Conservation (phyloP, 2,329 filamentous ascomycete species). For the Fusarium tanahbumbuense region DNA sequence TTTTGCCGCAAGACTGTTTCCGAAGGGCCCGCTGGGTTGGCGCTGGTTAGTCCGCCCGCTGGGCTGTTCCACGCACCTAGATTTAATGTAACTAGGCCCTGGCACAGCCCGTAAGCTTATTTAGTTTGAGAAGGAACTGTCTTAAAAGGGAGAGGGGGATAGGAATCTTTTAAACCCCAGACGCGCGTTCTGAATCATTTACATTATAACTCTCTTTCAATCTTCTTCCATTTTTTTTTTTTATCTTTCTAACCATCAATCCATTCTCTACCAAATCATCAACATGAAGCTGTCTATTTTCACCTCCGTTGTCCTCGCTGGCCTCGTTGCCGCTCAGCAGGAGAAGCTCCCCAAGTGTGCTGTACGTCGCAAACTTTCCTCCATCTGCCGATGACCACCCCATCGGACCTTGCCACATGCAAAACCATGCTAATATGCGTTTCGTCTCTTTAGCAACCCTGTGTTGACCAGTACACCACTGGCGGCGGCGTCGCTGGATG, state of each 20-base stretch:
- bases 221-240: background rate
- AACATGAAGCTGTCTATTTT: conserved; percentile 54
- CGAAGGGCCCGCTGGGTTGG: conserved; percentile 7
- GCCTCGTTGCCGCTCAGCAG: conserved; percentile 51
- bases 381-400: background rate
- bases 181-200: conserved; percentile 14
- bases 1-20: conserved; percentile 6
- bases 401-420: background rate
- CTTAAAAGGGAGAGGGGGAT: conserved; percentile 10
- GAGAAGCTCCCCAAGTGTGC: conserved; percentile 53
- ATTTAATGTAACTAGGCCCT: conserved; percentile 11
- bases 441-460: conserved; percentile 45
- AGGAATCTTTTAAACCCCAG: conserved; percentile 1
- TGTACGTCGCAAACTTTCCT: conserved; percentile 47
- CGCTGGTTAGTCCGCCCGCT: background rate
- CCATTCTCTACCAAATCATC: background rate
- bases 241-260: background rate
- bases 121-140: conserved; percentile 5
- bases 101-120: conserved; percentile 9
- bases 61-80: background rate
- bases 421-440: conserved; percentile 10
- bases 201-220: background rate
- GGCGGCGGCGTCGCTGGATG: conserved; percentile 54
- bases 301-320: conserved; percentile 47
- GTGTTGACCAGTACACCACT: conserved; percentile 50